Percentiles rank a stretch among this genome's conserved stretches.
phyloP scores from a whole-genome alignment of 495 filamentous ascomycete species.

The Neurospora discreta region DNA sequence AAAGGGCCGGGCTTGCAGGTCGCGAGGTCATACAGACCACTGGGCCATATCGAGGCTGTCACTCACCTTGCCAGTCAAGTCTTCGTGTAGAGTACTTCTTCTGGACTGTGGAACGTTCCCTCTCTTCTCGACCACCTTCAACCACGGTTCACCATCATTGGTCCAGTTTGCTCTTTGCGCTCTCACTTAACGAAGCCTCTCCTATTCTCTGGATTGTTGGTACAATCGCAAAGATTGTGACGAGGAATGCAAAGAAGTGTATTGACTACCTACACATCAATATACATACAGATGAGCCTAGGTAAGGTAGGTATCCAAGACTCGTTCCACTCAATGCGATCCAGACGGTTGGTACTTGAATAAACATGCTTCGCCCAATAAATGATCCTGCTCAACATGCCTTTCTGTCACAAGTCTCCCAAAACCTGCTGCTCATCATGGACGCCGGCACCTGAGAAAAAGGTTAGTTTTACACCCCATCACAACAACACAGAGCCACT shows the following conservation, averaged over 20 bases:
- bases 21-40: neutral
- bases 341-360: neutral
- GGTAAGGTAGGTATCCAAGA: neutral
- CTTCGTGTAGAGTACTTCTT: neutral
- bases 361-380: neutral
- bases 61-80: neutral
- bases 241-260: neutral
- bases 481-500: neutral
- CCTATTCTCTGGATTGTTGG: neutral
- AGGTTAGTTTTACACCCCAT: neutral
- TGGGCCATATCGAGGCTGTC: neutral
- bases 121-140: neutral
- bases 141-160: neutral
- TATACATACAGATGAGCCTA: neutral
- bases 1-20: neutral
- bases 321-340: neutral
- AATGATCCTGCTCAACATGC: neutral
- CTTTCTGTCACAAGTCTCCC: neutral
- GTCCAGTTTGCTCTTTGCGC: neutral
- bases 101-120: neutral
- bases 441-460: neutral
- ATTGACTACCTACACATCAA: neutral
- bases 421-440: neutral
- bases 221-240: neutral
- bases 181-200: neutral